Percentiles rank a stretch among this genome's conserved stretches.
phyloP scores from a whole-genome alignment of 2,329 filamentous ascomycete genomes.

The Nannizziopsis arthrosporioides region DNA sequence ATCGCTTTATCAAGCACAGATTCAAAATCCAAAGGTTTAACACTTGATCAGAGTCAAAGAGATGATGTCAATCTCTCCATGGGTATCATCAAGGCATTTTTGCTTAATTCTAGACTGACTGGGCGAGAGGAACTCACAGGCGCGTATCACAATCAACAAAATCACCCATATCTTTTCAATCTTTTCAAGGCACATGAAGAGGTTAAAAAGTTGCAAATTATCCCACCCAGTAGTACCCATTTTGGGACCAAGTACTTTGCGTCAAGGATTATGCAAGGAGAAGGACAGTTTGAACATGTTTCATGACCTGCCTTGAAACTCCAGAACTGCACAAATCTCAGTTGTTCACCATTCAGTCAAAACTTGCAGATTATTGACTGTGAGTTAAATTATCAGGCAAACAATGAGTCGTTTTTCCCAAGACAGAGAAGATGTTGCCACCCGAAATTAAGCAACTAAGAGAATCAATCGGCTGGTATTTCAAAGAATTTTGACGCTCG shows the following conservation, averaged over 20 bases:
- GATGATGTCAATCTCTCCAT: background rate
- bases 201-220: background rate
- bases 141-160: background rate
- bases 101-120: background rate
- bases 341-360: background rate
- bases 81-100: background rate
- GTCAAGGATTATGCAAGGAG: slow-evolving; percentile 3
- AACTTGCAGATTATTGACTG: slow-evolving; percentile 4
- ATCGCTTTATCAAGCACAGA: too few relatives aligned
- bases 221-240: slow-evolving; percentile 1
- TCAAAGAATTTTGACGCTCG: slow-evolving; percentile 3
- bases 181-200: background rate
- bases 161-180: background rate
- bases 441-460: background rate
- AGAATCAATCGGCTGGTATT: background rate
- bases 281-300: background rate
- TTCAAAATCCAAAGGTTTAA: too few relatives aligned
- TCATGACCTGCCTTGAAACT: background rate
- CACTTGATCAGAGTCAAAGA: too few relatives aligned
- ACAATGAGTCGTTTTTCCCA: background rate
- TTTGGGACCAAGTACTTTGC: slow-evolving; percentile 4
- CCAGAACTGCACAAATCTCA: background rate
- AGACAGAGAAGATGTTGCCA: background rate
- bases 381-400: background rate
- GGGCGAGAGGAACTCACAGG: background rate